Evolutionary conservation across 2,329 filamentous ascomycete species (phyloP), one percentile per base, ranked within the genome.

Genomic region (Ascochyta fabae): DNA sequence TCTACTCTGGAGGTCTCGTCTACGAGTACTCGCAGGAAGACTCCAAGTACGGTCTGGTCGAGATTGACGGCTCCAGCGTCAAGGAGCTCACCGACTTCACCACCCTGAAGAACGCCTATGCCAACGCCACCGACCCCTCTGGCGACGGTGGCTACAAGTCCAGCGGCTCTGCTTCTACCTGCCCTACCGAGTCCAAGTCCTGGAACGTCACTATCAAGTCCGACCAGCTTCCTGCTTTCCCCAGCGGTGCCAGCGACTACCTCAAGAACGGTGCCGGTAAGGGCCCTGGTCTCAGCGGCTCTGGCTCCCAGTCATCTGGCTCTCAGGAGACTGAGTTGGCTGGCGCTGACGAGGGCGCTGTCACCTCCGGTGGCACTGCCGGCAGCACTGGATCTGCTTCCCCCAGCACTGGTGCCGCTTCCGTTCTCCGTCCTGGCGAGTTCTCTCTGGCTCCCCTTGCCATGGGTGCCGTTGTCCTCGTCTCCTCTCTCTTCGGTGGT

Each of bases 1-100:
- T 97, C 69, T 98, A 96, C 85, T 97, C 93, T 36, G 95, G 95
- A 69, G 95, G 95, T 75, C 85, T 99, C 35, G 90, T 97, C 76
- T 99, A 97, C 80, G 93, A 98, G 79, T 99, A 96, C 82, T 88
- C 90, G 9, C 80, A 89, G 70, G 82, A 83, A 58, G 91, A 65
- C 8, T 69, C 88, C 79, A 83, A 88, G 41, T 98, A 87, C 77
- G 63, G 93, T 62, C 88, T 96, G 56, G 92, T 93, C 72, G 78
- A 85, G 54, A 81, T 95, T 70, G 71, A 76, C 42, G 84, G 82
- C 60, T 68, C 76, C 72, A 77, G 76, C 26, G 83, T 90, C 55
- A 79, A 78, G 29, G 84, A 88, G 61, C 78, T 82, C 31, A 60
- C 76, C 36, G 90, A 94, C 70, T 96, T 88, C 77, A 74, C 78